A percentile compares a stretch with the other conserved stretches of the same genome.
Conservation (phyloP, 306 rosid species). For the Carpinus fangiana region DNA sequence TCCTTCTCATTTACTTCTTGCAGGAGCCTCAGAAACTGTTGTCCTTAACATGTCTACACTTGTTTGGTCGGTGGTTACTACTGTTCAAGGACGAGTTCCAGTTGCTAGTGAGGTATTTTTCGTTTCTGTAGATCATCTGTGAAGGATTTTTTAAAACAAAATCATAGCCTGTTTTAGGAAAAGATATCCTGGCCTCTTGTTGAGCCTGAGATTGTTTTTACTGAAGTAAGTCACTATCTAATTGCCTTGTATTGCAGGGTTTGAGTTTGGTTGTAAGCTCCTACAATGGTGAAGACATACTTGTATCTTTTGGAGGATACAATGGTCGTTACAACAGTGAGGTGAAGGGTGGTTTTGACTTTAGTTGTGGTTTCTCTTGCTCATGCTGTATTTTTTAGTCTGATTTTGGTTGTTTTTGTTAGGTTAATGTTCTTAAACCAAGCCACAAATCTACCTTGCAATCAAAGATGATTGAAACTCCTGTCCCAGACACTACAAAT, state of each 20-base stretch:
- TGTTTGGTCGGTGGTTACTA: constrained; percentile 92
- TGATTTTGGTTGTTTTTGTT: constrained; percentile 30
- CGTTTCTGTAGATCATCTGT: constrained; percentile 6
- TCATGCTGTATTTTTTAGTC: constrained; percentile 15
- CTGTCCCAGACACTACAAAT: constrained; percentile 65
- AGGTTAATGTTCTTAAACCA: constrained; percentile 89
- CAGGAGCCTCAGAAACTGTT: constrained; percentile 86
- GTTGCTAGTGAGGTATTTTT: constrained; percentile 86
- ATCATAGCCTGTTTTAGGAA: constrained; percentile 2
- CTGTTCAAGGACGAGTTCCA: constrained; percentile 86
- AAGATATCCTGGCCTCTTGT: constrained; percentile 9
- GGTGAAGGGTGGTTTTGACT: constrained; percentile 43
- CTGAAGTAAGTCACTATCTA: constrained; percentile 21
- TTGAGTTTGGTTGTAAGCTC: constrained; percentile 85
- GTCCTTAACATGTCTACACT: constrained; percentile 90
- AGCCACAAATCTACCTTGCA: constrained; percentile 91
- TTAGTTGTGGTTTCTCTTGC: constrained; percentile 15
- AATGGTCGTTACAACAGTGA: constrained; percentile 91
- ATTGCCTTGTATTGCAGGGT: constrained; percentile 57
- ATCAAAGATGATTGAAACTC: constrained; percentile 60
- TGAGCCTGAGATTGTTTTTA: constrained; percentile 8
- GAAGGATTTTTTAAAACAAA: constrained; percentile 15
- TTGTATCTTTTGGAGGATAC: constrained; percentile 87
- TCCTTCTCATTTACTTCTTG: constrained; percentile 31
- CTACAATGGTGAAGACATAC: constrained; percentile 70